These are phyloP conservation scores for Pichia californica DNA, from an alignment of 805 yeast species.

Conservation along the genomic window DNA sequence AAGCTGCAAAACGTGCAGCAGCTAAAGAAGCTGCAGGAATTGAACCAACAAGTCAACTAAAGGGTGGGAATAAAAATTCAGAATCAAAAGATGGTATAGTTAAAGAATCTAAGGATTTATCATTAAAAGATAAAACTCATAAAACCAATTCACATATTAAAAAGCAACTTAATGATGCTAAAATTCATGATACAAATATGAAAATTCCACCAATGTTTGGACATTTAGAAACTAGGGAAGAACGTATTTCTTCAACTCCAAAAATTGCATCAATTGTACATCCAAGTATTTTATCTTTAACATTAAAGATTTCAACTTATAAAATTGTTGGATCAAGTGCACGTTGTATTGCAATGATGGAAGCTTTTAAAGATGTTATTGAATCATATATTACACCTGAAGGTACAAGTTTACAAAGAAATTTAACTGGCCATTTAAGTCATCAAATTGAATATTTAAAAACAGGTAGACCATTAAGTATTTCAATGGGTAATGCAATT, in stretches of 20 bases:
- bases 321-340: constrained; percentile 85
- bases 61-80: too few species aligned
- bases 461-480: constrained; percentile 83
- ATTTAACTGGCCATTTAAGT: constrained; percentile 79
- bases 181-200: constrained; percentile 35
- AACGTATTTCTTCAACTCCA: constrained; percentile 54
- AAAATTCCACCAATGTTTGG: constrained; percentile 65
- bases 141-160: constrained; percentile 46
- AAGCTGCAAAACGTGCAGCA: constrained; percentile 90
- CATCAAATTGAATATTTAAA: constrained; percentile 91
- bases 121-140: constrained; percentile 24
- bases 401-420: constrained; percentile 79
- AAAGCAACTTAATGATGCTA: constrained; percentile 47
- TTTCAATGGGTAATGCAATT: constrained; percentile 96
- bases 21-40: constrained; percentile 33
- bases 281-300: constrained; percentile 73
- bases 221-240: constrained; percentile 75
- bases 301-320: constrained; percentile 76
- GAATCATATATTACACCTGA: constrained; percentile 77
- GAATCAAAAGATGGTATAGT: too few species aligned
- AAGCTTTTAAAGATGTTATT: constrained; percentile 76
- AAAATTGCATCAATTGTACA: constrained; percentile 68
- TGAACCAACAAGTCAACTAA: constrained; percentile 7
- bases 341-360: constrained; percentile 78
- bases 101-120: too few species aligned